Conservation (phyloP, 2,329 filamentous ascomycete species). For the Alternaria arbusti region DNA sequence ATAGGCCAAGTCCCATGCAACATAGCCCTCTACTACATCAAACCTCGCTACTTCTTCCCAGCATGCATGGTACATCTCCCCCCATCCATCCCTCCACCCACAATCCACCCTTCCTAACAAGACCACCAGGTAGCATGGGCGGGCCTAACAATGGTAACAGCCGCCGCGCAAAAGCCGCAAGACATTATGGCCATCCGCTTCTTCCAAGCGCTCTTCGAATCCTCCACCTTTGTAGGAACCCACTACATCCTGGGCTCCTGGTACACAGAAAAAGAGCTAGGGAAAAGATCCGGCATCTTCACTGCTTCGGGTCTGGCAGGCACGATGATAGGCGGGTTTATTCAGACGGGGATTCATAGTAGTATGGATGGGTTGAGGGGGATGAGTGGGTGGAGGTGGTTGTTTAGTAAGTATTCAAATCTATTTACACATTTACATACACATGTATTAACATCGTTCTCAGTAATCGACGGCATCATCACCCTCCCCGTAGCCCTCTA, state of each 20-base stretch:
- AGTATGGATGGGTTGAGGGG: conserved; percentile 57
- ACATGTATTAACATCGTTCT: conserved; percentile 9
- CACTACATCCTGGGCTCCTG: conserved; percentile 68
- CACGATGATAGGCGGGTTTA: conserved; percentile 67
- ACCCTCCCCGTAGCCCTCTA: conserved; percentile 64
- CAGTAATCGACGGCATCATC: conserved; percentile 60
- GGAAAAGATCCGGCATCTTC: conserved; percentile 67
- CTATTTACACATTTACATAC: not conserved
- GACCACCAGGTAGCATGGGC: conserved; percentile 59
- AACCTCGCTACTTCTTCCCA: conserved; percentile 69
- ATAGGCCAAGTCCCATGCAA: conserved; percentile 59
- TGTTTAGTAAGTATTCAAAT: conserved; percentile 19
- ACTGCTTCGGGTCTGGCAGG: conserved; percentile 66
- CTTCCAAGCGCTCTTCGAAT: conserved; percentile 62
- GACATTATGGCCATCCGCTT: conserved; percentile 66
- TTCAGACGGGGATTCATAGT: conserved; percentile 61
- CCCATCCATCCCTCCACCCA: too few species aligned
- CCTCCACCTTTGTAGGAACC: conserved; percentile 62
- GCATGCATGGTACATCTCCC: conserved; percentile 61
- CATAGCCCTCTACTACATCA: conserved; percentile 65
- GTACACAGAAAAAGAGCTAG: conserved; percentile 67
- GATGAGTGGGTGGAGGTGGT: conserved; percentile 62
- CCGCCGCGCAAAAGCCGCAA: conserved; percentile 57
- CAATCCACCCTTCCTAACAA: not conserved
- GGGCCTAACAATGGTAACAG: conserved; percentile 67